Evolutionary conservation across 2,329 filamentous ascomycete species (phyloP).

Genomic region (Westerdykella ornata): DNA sequence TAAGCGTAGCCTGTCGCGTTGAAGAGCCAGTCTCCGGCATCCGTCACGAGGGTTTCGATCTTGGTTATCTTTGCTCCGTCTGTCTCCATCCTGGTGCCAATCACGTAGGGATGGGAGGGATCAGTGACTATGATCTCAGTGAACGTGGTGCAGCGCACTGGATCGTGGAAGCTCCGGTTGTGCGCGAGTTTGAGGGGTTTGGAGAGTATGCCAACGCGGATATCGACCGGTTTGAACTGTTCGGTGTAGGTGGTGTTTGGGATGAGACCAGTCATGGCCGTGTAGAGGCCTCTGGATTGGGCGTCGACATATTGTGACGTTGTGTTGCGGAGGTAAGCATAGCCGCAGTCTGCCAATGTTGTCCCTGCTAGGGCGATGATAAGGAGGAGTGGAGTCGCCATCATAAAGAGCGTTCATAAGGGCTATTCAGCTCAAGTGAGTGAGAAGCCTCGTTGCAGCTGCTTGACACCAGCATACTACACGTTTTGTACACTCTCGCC

Average conservation of each 20-base stretch:
- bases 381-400: background rate
- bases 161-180: conserved; percentile 16
- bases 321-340: conserved; percentile 1
- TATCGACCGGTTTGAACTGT: conserved; percentile 11
- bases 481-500: no score
- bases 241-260: conserved; percentile 15
- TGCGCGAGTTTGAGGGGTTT: conserved; percentile 13
- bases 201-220: conserved; percentile 13
- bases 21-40: conserved; percentile 21
- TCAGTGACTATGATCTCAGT: conserved; percentile 19
- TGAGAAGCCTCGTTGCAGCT: no score
- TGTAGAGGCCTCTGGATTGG: conserved; percentile 1
- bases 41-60: conserved; percentile 18
- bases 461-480: no score
- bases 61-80: conserved; percentile 12
- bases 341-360: conserved; percentile 1
- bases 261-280: conserved; percentile 1
- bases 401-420: background rate
- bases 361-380: background rate
- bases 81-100: conserved; percentile 18
- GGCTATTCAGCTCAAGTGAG: no score
- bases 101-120: conserved; percentile 18
- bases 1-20: conserved; percentile 14
- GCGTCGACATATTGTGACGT: conserved; percentile 8
- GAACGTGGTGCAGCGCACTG: conserved; percentile 20